These are phyloP conservation scores for Solanum pennellii DNA, from an alignment of 257 asterid species.

Conservation along the genomic window DNA sequence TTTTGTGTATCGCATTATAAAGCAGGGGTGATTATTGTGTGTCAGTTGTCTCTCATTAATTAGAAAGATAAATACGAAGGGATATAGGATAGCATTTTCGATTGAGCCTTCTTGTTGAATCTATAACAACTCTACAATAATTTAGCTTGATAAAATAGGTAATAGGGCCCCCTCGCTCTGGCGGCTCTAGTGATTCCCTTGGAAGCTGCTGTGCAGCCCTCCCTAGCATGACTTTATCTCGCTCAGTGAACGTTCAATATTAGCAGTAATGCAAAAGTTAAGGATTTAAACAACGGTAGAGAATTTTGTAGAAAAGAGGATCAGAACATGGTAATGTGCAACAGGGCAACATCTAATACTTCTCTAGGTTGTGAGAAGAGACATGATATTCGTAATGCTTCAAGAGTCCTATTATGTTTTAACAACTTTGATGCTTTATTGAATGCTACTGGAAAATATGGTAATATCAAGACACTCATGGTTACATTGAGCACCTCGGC, in stretches of 20 bases:
- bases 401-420: neutral
- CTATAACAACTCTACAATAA: neutral
- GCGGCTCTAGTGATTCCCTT: too few species aligned
- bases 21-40: neutral
- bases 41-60: too few species aligned
- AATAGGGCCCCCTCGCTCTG: too few species aligned
- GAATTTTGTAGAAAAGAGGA: too few species aligned
- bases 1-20: too few species aligned
- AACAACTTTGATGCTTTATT: neutral
- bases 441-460: neutral
- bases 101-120: neutral
- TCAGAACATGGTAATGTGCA: too few species aligned
- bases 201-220: too few species aligned
- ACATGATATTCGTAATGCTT: neutral
- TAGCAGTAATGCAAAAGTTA: neutral
- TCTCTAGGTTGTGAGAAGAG: neutral
- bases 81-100: neutral
- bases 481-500: neutral
- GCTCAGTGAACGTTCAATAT: neutral
- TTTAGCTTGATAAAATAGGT: neutral
- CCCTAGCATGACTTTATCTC: too few species aligned
- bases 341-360: neutral
- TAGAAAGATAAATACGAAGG: neutral
- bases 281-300: neutral
- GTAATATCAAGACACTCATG: neutral